Conservation (phyloP, 2,329 filamentous ascomycete genomes). For the Exophiala dermatitidis region DNA sequence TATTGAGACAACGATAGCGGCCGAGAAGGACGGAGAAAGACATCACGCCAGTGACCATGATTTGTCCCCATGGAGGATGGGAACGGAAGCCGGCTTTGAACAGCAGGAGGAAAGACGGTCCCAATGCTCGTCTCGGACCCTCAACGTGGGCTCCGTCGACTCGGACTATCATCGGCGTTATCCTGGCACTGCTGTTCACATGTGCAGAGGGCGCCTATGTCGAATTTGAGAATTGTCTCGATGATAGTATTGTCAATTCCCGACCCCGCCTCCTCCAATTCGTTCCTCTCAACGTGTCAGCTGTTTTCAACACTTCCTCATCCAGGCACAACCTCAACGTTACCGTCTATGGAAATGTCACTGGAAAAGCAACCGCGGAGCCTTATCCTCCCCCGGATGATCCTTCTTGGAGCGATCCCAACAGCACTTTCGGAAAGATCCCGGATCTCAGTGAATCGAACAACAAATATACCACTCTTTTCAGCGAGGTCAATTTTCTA, state of each 20-base stretch:
- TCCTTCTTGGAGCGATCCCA: slow-evolving; percentile 56
- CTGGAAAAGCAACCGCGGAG: slow-evolving; percentile 57
- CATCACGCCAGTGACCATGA: slow-evolving; percentile 1
- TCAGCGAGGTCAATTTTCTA: slow-evolving; percentile 64
- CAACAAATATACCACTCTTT: slow-evolving; percentile 64
- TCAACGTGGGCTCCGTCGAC: not conserved
- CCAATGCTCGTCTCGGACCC: not conserved
- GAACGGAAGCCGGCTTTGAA: not conserved
- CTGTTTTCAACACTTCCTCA: slow-evolving; percentile 59
- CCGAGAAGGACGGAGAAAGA: slow-evolving; percentile 7
- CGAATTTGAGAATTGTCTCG: slow-evolving; percentile 77
- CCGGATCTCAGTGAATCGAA: slow-evolving; percentile 51
- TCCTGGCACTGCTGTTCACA: slow-evolving; percentile 4
- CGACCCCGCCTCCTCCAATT: slow-evolving; percentile 66
- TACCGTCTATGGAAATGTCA: slow-evolving; percentile 86
- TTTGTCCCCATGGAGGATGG: not conserved
- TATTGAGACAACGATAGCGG: not conserved
- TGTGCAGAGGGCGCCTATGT: slow-evolving; percentile 54
- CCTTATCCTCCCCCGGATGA: slow-evolving; percentile 54
- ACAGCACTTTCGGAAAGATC: slow-evolving; percentile 68
- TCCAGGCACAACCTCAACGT: slow-evolving; percentile 61
- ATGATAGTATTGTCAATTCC: slow-evolving; percentile 50
- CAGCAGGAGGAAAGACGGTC: not conserved
- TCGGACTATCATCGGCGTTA: not conserved
- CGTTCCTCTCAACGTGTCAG: slow-evolving; percentile 66